A percentile compares a stretch with the other conserved stretches of the same genome.
Evolutionary conservation across 306 rosid genomes (phyloP).

Genomic region (Malus sylvestris): DNA sequence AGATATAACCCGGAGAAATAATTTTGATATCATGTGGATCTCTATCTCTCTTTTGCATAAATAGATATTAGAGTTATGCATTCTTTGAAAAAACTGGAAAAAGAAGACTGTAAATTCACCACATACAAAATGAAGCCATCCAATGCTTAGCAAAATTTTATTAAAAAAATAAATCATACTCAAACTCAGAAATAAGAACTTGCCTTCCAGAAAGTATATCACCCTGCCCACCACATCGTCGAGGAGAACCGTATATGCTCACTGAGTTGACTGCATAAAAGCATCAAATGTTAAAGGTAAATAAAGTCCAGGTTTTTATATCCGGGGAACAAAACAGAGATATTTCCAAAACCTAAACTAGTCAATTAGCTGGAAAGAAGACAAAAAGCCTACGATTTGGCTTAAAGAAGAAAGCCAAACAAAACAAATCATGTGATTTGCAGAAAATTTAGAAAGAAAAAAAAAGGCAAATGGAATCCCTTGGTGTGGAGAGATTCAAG

Average conservation of each 20-base stretch:
- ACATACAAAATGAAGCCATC: too few species aligned
- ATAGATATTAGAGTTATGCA: not conserved
- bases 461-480: too few species aligned
- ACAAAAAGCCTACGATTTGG: not conserved
- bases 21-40: too few species aligned
- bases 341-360: not conserved
- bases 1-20: not conserved
- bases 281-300: not conserved
- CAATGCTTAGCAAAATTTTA: too few species aligned
- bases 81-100: not conserved
- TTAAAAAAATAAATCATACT: too few species aligned
- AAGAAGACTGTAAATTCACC: too few species aligned
- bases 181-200: conserved; percentile 19
- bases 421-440: too few species aligned
- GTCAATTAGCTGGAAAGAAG: not conserved
- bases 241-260: conserved; percentile 77
- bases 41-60: not conserved
- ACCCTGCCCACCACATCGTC: conserved; percentile 96
- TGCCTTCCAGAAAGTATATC: conserved; percentile 97
- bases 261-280: conserved; percentile 60
- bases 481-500: too few species aligned
- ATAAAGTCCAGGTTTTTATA: not conserved
- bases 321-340: not conserved
- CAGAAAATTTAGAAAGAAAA: too few species aligned
- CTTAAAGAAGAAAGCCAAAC: too few species aligned